Evolutionary conservation across 129 eudicot species (phyloP).

Genomic region (Pseudognaphalium luteoalbum): DNA sequence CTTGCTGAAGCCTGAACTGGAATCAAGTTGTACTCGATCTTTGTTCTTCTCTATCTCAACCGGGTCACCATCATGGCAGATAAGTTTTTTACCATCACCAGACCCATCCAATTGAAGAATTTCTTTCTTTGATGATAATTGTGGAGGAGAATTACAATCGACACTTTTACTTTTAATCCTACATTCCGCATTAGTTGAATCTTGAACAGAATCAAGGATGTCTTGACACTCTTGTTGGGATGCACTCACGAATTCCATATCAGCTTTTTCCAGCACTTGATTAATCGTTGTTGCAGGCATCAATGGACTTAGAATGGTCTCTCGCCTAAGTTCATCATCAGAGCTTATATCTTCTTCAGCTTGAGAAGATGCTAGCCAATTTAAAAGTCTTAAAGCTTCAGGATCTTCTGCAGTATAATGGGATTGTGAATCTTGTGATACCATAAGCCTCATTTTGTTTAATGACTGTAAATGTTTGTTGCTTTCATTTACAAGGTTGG

Average conservation of each 20-base stretch:
- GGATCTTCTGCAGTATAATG: constrained; percentile 48
- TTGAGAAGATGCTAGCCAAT: constrained; percentile 99
- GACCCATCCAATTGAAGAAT: constrained; percentile 63
- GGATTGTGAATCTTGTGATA: constrained; percentile 22
- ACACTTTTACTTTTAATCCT: constrained; percentile 23
- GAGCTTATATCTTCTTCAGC: constrained; percentile 95
- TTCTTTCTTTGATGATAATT: constrained; percentile 31
- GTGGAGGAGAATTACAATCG: constrained; percentile 25
- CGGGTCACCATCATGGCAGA: constrained; percentile 34
- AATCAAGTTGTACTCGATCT: constrained; percentile 21
- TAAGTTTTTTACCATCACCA: constrained; percentile 40
- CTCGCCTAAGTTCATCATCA: constrained; percentile 88
- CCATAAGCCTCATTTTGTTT: constrained; percentile 19
- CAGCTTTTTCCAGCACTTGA: constrained; percentile 84
- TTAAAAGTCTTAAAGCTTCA: constrained; percentile 76
- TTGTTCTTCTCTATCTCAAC: constrained; percentile 26
- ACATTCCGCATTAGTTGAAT: constrained; percentile 38
- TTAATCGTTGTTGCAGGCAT: constrained; percentile 73
- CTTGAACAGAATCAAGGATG: constrained; percentile 86
- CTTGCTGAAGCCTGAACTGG: constrained; percentile 31
- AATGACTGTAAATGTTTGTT: constrained; percentile 29
- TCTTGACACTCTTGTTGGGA: constrained; percentile 98
- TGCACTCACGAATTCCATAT: constrained; percentile 62
- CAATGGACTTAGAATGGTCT: constrained; percentile 79
- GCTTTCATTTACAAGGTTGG: constrained; percentile 2